Evolutionary conservation across 148 eudicot species (phyloP), one percentile per base, ranked within the genome.

Genomic region (Rheum nobile): DNA sequence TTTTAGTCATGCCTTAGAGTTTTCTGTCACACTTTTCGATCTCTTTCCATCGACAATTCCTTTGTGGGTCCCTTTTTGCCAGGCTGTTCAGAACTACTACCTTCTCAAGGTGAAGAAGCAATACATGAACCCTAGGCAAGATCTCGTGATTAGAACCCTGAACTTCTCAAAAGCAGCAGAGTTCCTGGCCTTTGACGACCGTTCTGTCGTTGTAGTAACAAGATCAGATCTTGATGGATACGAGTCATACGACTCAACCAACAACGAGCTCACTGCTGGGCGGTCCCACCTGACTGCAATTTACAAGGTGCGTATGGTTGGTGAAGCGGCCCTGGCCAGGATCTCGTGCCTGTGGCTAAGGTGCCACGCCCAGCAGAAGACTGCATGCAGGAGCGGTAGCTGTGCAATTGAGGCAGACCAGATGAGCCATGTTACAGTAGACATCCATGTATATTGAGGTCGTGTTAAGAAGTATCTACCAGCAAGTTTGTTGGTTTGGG

Each of bases 211-310:
- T 38, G 34, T 87, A 59, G 82, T 87, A 21, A 83, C 90, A 0
- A 83, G 83, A 17, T 85, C 88, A 0, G 90, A 87, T 74, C 86
- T 87, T 16, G 90, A 83, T 59, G 90, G 88, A 21, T 87, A 87
- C 38, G 82, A 80, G 8, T 83, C 55, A 21, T 87, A 87, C 38
- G 82, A 80, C 9, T 83, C 55, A 59, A 73, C 65, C 55, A 42
- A 80, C 55, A 67, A 71, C 6, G 59, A 75, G 48, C 41, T 75
- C 69, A 75, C 72, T 6, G n/a, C 39, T 65, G 41, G 38, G 6
- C 78, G 75, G 71, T 19, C 73, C 55, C 80, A 76, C 70, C 69
- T 82, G 41, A 79, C 79, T 37, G 59, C 59, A 17, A 31, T 72
- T 38, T 84, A 81, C 67, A 83, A 78, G 76, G 84, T 79, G 16